Evolutionary conservation across 768 basidiomycete species (phyloP), one percentile per base, ranked within the genome.

Genomic region (Artomyces pyxidatus): DNA sequence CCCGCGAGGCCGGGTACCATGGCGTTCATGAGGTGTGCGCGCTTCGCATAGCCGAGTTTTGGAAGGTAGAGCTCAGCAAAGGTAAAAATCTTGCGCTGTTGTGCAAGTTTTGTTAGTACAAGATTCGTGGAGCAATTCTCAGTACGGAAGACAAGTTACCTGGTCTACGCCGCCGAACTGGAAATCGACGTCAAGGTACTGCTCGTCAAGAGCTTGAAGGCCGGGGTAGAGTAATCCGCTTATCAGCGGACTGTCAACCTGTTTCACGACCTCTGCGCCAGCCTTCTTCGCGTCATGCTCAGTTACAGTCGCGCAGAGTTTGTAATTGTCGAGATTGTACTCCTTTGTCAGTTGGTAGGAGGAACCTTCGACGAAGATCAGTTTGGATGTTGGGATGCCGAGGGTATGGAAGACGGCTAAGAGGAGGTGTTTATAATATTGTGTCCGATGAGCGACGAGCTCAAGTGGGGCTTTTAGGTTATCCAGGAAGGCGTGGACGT

Each of bases 161-260:
- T 98, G 95, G 63, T 99, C 96, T 8, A 91, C 83, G 45, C 96
- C 96, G 14, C 95, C 96, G 57, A 99, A 99, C 66, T 98, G 96
- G 70, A 99, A 95, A 64, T 98, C 92, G 25, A 88, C 86, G 16
- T 75, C 89, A 17, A 99, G 78, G 75, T 98, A 97, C 69, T 98
- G 83, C 66, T 99, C 96, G 58, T 99, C 96, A 23, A 99, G 79
- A 9, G 96, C 94, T 59, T 99, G 96, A 37, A 99, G 67, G 32
- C 94, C 93, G 0, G 96, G 96, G 75, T 99, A 98, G 48, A 99
- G 76, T 53, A 98, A 66, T 1, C 93, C 93, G 54, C 90, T 92
- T 47, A 99, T 71, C 43, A 94, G 70, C 1, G 93, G 88, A 60
- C 85, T 91, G 53, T 92, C 88, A 5, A 94, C 88, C 66, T 97